A percentile compares a stretch with the other conserved stretches of the same genome.
These are phyloP conservation scores for Dendrobium officinale DNA, from an alignment of 106 monocot genomes.

Conservation along the genomic window DNA sequence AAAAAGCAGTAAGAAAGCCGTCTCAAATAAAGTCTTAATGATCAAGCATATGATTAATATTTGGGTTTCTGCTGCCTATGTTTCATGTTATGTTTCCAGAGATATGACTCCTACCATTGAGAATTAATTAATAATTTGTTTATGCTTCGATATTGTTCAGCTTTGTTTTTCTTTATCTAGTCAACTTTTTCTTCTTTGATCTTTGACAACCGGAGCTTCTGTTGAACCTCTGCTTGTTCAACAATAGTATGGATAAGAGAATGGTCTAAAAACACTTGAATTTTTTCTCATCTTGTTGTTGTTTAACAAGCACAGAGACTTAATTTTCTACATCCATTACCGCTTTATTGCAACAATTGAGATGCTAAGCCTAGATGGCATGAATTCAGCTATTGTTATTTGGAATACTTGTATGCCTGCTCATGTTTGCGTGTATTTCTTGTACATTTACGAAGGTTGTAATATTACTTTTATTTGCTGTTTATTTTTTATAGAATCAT, in stretches of 20 bases:
- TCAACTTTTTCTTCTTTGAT: slow-evolving; percentile 3
- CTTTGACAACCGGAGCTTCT: neutral
- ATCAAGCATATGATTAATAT: neutral
- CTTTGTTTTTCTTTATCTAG: neutral
- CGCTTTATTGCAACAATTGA: neutral
- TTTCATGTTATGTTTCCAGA: neutral
- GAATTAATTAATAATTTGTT: neutral
- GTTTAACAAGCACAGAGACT: neutral
- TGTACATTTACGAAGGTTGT: neutral
- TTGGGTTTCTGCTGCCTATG: neutral
- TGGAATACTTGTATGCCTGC: neutral
- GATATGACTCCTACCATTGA: neutral
- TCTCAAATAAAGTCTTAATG: too few species aligned
- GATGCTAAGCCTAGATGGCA: neutral
- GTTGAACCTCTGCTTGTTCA: neutral
- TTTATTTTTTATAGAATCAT: neutral
- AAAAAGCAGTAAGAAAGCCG: too few species aligned
- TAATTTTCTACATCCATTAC: neutral
- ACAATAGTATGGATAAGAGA: neutral
- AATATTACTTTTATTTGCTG: neutral
- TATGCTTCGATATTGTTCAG: neutral
- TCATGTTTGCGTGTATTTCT: neutral
- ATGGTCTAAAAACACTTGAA: neutral
- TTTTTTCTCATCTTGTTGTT: neutral
- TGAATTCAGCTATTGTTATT: neutral